These are phyloP conservation scores for Podospora fimiseda DNA, from an alignment of 495 filamentous ascomycete species.

Conservation along the genomic window DNA sequence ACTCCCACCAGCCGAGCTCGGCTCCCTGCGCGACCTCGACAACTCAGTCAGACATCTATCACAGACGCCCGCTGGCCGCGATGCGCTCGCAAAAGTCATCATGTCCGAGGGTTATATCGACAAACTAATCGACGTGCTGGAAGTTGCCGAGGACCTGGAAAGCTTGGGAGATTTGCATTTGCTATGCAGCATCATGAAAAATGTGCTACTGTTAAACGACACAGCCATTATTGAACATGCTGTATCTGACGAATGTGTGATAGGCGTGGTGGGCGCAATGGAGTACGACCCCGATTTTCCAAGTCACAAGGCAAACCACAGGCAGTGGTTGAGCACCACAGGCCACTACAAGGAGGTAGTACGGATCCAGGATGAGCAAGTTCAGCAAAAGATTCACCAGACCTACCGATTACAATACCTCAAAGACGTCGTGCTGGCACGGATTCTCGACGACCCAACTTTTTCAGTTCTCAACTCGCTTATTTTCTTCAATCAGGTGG, in stretches of 20 bases:
- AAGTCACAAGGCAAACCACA: conserved; percentile 96
- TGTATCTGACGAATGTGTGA: conserved; percentile 79
- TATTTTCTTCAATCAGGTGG: conserved; percentile 98
- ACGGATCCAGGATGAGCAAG: conserved; percentile 70
- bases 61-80: conserved; percentile 66
- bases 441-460: conserved; percentile 94
- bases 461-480: conserved; percentile 96
- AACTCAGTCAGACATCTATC: conserved; percentile 69
- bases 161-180: conserved; percentile 78
- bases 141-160: conserved; percentile 84
- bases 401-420: conserved; percentile 95
- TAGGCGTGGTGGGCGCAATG: conserved; percentile 91
- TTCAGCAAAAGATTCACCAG: conserved; percentile 87
- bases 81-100: conserved; percentile 83
- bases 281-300: conserved; percentile 99
- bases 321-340: conserved; percentile 82
- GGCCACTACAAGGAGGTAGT: conserved; percentile 95
- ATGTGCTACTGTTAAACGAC: conserved; percentile 88
- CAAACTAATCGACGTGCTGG: conserved; percentile 79
- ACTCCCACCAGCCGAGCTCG: conserved; percentile 71
- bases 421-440: conserved; percentile 95
- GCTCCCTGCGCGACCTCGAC: conserved; percentile 76
- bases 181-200: conserved; percentile 97
- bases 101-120: conserved; percentile 77
- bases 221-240: conserved; percentile 87